Evolutionary conservation across 2,329 filamentous ascomycete species (phyloP).

Genomic region (Ophiostoma populinum): DNA sequence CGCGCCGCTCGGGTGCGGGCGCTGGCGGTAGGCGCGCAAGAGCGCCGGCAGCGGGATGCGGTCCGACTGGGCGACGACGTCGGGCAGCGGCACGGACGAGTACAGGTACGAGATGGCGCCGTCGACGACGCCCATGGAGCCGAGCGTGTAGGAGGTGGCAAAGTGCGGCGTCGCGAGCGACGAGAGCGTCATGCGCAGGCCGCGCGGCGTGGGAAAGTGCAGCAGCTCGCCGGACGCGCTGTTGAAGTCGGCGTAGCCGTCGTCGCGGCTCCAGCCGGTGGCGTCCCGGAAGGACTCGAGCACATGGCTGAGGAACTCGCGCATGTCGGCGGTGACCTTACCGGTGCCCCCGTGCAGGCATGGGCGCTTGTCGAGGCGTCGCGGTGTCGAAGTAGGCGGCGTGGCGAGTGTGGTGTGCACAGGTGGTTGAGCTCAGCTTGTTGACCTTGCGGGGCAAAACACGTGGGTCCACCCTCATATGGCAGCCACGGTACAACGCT

Average conservation of each 20-base stretch:
- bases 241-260: constrained; percentile 77
- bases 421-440: too few species aligned
- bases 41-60: constrained; percentile 60
- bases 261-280: constrained; percentile 79
- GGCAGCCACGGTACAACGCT: too few species aligned
- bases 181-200: constrained; percentile 72
- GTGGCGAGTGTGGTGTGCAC: too few species aligned
- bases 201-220: constrained; percentile 72
- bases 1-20: constrained; percentile 19
- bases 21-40: constrained; percentile 65
- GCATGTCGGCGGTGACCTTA: too few species aligned
- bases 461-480: too few species aligned
- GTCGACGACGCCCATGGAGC: constrained; percentile 79
- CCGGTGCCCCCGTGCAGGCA: too few species aligned
- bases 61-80: constrained; percentile 51
- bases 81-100: constrained; percentile 61
- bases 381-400: too few species aligned
- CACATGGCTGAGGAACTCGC: constrained; percentile 95
- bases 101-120: constrained; percentile 96
- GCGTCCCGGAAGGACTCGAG: constrained; percentile 77
- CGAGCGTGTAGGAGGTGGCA: constrained; percentile 82
- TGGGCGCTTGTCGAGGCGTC: too few species aligned
- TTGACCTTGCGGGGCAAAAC: too few species aligned
- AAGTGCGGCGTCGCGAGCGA: constrained; percentile 87
- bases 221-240: constrained; percentile 71